phyloP scores from a whole-genome alignment of 306 rosid genomes.

The Quercus cerris region DNA sequence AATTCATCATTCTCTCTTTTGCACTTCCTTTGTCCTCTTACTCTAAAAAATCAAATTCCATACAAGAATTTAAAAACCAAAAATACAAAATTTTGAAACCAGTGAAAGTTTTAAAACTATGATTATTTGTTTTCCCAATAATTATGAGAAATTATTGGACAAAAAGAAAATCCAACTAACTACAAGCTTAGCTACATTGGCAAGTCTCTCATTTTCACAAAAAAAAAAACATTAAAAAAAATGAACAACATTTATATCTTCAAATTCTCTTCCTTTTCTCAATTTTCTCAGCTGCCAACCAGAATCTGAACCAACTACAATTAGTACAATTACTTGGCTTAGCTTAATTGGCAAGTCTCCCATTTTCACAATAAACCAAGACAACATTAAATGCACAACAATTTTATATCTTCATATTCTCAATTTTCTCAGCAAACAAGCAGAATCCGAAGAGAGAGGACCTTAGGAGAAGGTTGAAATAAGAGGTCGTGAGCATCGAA shows the following conservation, averaged over 20 bases:
- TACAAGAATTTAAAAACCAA: background rate
- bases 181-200: background rate
- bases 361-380: no score
- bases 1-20: slow-evolving; percentile 33
- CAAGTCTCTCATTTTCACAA: background rate
- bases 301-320: no score
- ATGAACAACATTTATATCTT: background rate
- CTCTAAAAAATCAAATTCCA: slow-evolving; percentile 32
- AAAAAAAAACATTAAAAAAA: background rate
- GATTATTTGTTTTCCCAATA: background rate
- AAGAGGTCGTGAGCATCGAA: slow-evolving; percentile 71
- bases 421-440: background rate
- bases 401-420: background rate
- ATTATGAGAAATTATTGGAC: background rate
- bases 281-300: no score
- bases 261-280: background rate
- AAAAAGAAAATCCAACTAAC: background rate
- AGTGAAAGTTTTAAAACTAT: background rate
- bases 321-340: no score
- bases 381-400: no score
- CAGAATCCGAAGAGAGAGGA: slow-evolving; percentile 16
- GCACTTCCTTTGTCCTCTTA: slow-evolving; percentile 49
- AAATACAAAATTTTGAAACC: background rate
- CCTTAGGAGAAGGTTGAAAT: slow-evolving; percentile 58
- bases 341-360: no score